Evolutionary conservation across 768 basidiomycete species (phyloP), one percentile per base, ranked within the genome.

Genomic region (Tylopilus felleus): DNA sequence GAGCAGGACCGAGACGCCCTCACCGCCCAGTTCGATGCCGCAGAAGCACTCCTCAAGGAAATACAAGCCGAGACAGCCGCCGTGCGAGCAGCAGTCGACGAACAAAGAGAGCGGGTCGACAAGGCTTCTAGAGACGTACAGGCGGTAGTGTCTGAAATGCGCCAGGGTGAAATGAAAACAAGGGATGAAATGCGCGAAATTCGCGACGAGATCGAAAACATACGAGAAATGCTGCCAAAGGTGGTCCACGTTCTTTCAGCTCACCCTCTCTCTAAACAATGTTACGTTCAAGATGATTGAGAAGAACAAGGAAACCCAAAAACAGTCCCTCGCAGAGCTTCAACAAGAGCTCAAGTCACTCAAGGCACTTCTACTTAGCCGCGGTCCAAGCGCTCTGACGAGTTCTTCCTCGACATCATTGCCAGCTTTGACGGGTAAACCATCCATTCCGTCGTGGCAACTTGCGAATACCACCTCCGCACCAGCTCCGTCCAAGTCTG

Each of bases 271-370:
- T 57, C 49, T 51, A 5, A 67, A 35, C 25, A 5, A 13, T 6
- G 13, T 2, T 16, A 13, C 29, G 13, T 25, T 36, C 49, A 58
- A 98, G 95, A 91, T 98, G 90, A 87, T 97, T 49, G 92, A 97
- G 52, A 94, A 91, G 74, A 91, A 88, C 67, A 90, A 93, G 67
- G 87, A 92, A 51, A 79, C 82, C 14, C 93, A 97, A 70, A 80
- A 83, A 21, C 84, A 88, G 55, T 90, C 93, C 1, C 77, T 98
- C 14, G 73, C 79, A 49, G 96, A 98, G 62, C 77, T 98, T 13
- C 94, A 97, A 62, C 86, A 93, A 60, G 96, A 98, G 66, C 80
- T 98, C 63, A 93, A 94, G 65, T 98, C 95, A 0, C 76, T 98
- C 56, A 98, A 98, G 69, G 84, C 94, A 0, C 78, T 98, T 23